These are phyloP conservation scores for Moesziomyces parantarcticus DNA, from an alignment of 1,284 basidiomycete species.

Conservation along the genomic window DNA sequence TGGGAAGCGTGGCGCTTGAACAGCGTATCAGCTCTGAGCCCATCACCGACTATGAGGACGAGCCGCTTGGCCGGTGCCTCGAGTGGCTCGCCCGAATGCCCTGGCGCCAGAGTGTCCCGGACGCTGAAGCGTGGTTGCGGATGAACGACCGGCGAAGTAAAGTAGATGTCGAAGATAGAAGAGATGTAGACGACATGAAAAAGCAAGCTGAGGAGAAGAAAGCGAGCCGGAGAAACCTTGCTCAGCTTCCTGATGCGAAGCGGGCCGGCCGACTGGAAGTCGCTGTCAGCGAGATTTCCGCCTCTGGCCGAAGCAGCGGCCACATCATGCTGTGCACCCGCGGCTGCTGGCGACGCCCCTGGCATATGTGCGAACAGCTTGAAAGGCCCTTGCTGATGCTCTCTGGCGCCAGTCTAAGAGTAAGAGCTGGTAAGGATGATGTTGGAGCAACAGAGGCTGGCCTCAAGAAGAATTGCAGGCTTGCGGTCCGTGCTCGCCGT, in stretches of 20 bases:
- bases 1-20: conserved; percentile 70
- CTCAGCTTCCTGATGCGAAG: conserved; percentile 58
- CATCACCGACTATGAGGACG: conserved; percentile 81
- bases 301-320: neutral
- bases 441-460: too few species aligned
- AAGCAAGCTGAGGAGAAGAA: conserved; percentile 69
- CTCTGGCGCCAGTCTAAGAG: too few species aligned
- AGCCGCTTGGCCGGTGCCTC: conserved; percentile 76
- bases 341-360: neutral
- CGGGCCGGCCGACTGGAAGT: neutral
- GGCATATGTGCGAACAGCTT: neutral
- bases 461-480: too few species aligned
- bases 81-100: conserved; percentile 4
- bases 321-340: neutral
- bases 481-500: too few species aligned
- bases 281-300: too few species aligned
- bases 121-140: conserved; percentile 52
- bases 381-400: too few species aligned
- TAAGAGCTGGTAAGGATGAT: too few species aligned
- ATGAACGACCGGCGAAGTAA: conserved; percentile 72
- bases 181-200: conserved; percentile 60
- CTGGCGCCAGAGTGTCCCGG: conserved; percentile 10
- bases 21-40: conserved; percentile 81
- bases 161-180: conserved; percentile 85
- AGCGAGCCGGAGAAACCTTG: conserved; percentile 70